phyloP scores from a whole-genome alignment of 2,329 filamentous ascomycete species.

The Diplocarpon mali region DNA sequence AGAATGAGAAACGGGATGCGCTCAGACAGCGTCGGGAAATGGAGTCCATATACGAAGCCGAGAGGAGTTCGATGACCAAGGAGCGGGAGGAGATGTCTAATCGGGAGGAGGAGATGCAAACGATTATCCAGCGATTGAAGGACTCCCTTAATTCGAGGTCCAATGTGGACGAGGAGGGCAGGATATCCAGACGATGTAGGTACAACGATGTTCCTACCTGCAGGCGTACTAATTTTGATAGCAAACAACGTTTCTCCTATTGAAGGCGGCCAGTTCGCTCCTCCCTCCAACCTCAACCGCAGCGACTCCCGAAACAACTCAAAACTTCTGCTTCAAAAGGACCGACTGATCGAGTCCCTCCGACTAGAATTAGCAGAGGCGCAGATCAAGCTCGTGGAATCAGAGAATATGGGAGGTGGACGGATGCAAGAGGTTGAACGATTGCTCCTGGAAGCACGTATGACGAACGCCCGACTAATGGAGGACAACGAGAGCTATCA shows the following conservation, averaged over 20 bases:
- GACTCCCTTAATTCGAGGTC: constrained; percentile 68
- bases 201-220: background rate
- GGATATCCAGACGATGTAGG: constrained; percentile 48
- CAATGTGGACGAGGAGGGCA: constrained; percentile 45
- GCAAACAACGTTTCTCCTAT: constrained; percentile 51
- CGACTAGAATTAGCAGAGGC: constrained; percentile 87
- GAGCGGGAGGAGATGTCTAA: constrained; percentile 83
- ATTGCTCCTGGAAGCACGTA: constrained; percentile 79
- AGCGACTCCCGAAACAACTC: constrained; percentile 86
- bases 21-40: constrained; percentile 79
- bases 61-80: constrained; percentile 75
- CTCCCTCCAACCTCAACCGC: constrained; percentile 70
- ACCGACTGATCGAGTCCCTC: constrained; percentile 88
- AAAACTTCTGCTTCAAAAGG: constrained; percentile 85
- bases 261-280: constrained; percentile 72
- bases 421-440: constrained; percentile 84
- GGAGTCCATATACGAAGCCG: constrained; percentile 84
- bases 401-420: constrained; percentile 85
- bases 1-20: constrained; percentile 76
- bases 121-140: constrained; percentile 83
- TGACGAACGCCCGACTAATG: constrained; percentile 92
- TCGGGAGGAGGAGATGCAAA: constrained; percentile 82
- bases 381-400: constrained; percentile 89
- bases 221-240: constrained; percentile 15
- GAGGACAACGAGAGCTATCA: constrained; percentile 99